phyloP scores from a whole-genome alignment of 2,329 filamentous ascomycete genomes.

The Monosporascus sp. region DNA sequence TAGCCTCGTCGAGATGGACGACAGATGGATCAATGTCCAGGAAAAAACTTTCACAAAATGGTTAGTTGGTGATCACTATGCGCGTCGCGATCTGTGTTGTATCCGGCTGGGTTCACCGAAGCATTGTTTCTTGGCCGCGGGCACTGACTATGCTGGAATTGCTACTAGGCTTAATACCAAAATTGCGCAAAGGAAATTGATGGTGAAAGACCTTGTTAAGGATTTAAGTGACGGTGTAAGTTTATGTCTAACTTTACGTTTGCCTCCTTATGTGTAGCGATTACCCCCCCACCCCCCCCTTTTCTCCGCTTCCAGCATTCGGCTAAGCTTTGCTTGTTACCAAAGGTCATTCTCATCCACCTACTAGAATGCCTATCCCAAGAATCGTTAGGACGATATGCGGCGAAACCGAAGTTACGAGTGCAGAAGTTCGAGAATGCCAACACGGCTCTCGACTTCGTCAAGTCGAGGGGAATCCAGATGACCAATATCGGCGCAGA shows the following conservation, averaged over 20 bases:
- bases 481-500: slow-evolving; percentile 98
- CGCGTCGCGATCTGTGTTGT: not conserved
- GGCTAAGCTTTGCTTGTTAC: slow-evolving; percentile 12
- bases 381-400: slow-evolving; percentile 94
- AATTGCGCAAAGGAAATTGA: slow-evolving; percentile 68
- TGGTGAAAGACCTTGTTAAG: slow-evolving; percentile 78
- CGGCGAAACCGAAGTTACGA: slow-evolving; percentile 89
- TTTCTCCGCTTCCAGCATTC: not conserved
- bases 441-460: slow-evolving; percentile 89
- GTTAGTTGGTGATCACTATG: slow-evolving; percentile 35
- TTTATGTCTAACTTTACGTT: slow-evolving; percentile 17
- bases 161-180: slow-evolving; percentile 85
- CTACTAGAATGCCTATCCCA: slow-evolving; percentile 92
- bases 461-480: slow-evolving; percentile 85
- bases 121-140: slow-evolving; percentile 10
- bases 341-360: slow-evolving; percentile 86
- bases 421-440: slow-evolving; percentile 98
- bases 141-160: slow-evolving; percentile 17
- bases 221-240: slow-evolving; percentile 92
- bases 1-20: slow-evolving; percentile 56
- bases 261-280: not conserved
- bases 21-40: slow-evolving; percentile 74
- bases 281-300: not conserved
- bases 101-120: slow-evolving; percentile 3
- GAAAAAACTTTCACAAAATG: slow-evolving; percentile 99